These are phyloP conservation scores for Ophiocordyceps camponoti-rufipedis DNA, from an alignment of 2,329 filamentous ascomycete species.

Conservation along the genomic window DNA sequence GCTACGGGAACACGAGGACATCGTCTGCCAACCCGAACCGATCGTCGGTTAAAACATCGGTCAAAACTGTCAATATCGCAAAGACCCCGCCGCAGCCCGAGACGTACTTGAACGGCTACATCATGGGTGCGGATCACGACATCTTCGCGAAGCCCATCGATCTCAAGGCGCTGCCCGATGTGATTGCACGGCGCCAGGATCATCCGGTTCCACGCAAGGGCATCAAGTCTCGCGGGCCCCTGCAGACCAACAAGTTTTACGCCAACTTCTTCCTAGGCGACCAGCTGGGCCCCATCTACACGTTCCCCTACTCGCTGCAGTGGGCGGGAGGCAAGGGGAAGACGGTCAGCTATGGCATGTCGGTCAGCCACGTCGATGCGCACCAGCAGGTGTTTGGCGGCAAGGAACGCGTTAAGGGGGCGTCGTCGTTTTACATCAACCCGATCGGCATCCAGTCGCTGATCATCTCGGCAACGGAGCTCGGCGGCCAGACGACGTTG, in stretches of 20 bases:
- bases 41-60: neutral
- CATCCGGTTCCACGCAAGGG: constrained; percentile 40
- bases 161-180: constrained; percentile 28
- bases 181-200: constrained; percentile 28
- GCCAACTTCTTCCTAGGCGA: constrained; percentile 62
- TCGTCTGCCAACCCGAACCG: neutral
- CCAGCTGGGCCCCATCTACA: constrained; percentile 52
- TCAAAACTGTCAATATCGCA: neutral
- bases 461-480: constrained; percentile 59
- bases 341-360: constrained; percentile 56
- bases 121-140: constrained; percentile 17
- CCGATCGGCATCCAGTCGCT: constrained; percentile 70
- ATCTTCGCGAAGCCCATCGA: constrained; percentile 39
- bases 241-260: constrained; percentile 68
- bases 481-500: constrained; percentile 40
- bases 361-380: constrained; percentile 55
- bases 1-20: neutral
- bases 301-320: constrained; percentile 54
- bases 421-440: constrained; percentile 58
- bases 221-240: constrained; percentile 26
- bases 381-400: constrained; percentile 47
- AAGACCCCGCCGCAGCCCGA: neutral
- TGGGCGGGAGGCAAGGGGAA: constrained; percentile 48
- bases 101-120: neutral
- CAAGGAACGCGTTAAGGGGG: constrained; percentile 31